Evolutionary conservation across 345 rosid genomes (phyloP).

Genomic region (Boechera stricta): DNA sequence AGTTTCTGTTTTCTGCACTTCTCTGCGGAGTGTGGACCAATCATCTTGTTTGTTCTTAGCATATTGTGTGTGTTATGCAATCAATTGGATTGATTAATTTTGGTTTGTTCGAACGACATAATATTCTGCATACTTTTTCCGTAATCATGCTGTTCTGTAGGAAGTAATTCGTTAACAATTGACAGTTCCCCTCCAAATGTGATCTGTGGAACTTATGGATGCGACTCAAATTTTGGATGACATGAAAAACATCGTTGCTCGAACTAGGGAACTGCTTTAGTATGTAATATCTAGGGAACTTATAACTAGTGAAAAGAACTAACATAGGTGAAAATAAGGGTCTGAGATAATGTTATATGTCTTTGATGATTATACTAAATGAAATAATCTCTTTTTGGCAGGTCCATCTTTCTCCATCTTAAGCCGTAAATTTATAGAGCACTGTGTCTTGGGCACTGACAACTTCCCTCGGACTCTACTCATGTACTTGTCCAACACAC

Average conservation of each 20-base stretch:
- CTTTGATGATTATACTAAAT: constrained; percentile 21
- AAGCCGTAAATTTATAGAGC: constrained; percentile 75
- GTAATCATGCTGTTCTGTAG: not conserved
- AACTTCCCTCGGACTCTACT: constrained; percentile 91
- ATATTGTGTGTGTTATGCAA: constrained; percentile 5
- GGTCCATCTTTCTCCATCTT: constrained; percentile 79
- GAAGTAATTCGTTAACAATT: no score
- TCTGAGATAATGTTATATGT: not conserved
- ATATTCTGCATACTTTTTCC: not conserved
- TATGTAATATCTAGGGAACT: not conserved
- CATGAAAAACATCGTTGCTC: not conserved
- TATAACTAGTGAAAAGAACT: constrained; percentile 4
- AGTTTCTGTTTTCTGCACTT: constrained; percentile 6
- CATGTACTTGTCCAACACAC: constrained; percentile 90
- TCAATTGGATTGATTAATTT: constrained; percentile 5
- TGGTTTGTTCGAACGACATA: not conserved
- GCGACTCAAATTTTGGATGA: constrained; percentile 2
- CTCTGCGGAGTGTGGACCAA: not conserved
- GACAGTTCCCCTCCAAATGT: not conserved
- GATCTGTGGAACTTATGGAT: constrained; percentile 12
- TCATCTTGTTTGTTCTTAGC: constrained; percentile 9
- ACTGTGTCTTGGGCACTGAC: constrained; percentile 81
- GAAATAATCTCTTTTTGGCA: constrained; percentile 44
- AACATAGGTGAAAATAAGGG: not conserved
- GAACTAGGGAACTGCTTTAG: constrained; percentile 6